These are phyloP conservation scores for Candida anglica DNA, from an alignment of 805 yeast species.

Conservation along the genomic window DNA sequence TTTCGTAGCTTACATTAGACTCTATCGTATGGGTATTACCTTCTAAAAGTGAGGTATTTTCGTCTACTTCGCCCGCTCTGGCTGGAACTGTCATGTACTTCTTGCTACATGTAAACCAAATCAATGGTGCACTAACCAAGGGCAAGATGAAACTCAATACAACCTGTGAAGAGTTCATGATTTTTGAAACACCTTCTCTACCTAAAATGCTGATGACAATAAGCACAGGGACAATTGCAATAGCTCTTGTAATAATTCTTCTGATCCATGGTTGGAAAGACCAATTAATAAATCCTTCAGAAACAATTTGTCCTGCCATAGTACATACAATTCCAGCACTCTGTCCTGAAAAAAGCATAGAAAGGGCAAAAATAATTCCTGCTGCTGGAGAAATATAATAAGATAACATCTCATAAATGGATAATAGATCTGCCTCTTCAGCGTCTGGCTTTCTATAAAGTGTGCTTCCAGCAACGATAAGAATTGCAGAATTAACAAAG, in stretches of 20 bases:
- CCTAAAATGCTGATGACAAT: constrained; percentile 34
- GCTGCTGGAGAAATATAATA: constrained; percentile 42
- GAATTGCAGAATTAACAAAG: constrained; percentile 41
- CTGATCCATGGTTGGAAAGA: constrained; percentile 40
- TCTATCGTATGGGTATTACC: constrained; percentile 5
- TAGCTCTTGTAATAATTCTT: constrained; percentile 34
- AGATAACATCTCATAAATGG: constrained; percentile 42
- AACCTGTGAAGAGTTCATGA: constrained; percentile 44
- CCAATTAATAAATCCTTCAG: constrained; percentile 46
- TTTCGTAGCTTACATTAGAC: constrained; percentile 32
- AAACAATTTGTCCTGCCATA: constrained; percentile 45
- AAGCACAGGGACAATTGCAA: constrained; percentile 41
- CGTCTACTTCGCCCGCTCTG: constrained; percentile 6
- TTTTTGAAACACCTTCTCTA: constrained; percentile 41
- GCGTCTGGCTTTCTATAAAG: constrained; percentile 42
- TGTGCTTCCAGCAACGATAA: constrained; percentile 43
- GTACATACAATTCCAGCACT: constrained; percentile 47
- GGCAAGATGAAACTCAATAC: constrained; percentile 42
- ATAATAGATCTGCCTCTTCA: constrained; percentile 41
- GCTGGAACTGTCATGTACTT: constrained; percentile 35
- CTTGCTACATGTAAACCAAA: constrained; percentile 38
- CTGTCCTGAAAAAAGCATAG: constrained; percentile 45
- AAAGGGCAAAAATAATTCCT: constrained; percentile 40
- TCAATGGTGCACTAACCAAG: constrained; percentile 41
- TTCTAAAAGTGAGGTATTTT: constrained; percentile 4